Conservation (phyloP, 441 rosid species). For the Aquilaria agallochum region DNA sequence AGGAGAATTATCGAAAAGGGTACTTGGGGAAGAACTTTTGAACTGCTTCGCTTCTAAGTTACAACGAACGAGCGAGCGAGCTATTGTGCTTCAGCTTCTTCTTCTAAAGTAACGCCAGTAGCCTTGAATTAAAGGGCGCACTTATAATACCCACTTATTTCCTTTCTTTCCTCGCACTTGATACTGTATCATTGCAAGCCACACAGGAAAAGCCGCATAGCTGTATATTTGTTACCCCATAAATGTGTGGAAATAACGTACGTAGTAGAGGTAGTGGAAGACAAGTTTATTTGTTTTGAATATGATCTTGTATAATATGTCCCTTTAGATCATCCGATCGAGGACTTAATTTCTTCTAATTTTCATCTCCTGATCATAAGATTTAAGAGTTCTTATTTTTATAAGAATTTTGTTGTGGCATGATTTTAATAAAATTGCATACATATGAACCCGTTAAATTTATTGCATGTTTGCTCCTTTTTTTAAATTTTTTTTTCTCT, state of each 20-base stretch:
- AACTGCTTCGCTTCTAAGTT: constrained; percentile 37
- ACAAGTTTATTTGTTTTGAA: too few species aligned
- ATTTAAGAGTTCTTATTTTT: neutral
- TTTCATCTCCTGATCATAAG: neutral
- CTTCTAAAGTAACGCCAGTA: constrained; percentile 37
- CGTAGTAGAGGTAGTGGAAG: too few species aligned
- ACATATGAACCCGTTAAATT: too few species aligned
- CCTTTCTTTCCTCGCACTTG: neutral
- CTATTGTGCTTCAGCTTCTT: neutral
- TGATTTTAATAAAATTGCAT: neutral
- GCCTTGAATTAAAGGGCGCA: constrained; percentile 16
- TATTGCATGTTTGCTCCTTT: neutral
- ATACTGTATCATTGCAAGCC: constrained; percentile 12
- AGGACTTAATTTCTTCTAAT: neutral
- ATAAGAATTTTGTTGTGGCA: neutral
- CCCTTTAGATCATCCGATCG: neutral
- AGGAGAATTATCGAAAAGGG: neutral
- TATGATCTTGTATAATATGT: too few species aligned
- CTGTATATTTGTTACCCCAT: neutral
- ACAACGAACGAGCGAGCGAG: constrained; percentile 9
- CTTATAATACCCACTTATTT: constrained; percentile 24
- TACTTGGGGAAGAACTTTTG: neutral
- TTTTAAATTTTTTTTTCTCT: too few species aligned
- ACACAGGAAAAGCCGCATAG: constrained; percentile 14
- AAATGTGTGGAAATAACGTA: neutral